Percentiles rank a stretch among this genome's conserved stretches.
Evolutionary conservation across 495 filamentous ascomycete species (phyloP).

Genomic region (Viridothelium virens): DNA sequence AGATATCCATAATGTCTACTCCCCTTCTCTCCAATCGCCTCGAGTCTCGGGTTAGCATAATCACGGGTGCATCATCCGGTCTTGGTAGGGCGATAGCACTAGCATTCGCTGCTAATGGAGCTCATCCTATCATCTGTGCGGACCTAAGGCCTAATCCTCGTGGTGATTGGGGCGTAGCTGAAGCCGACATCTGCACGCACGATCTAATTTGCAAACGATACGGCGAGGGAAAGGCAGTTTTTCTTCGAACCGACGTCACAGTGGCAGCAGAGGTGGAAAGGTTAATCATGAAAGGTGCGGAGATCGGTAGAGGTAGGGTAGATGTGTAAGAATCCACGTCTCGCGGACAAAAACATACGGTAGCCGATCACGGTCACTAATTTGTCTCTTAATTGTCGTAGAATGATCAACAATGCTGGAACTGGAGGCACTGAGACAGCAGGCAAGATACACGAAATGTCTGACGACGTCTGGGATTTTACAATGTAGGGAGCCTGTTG

Average conservation of each 20-base stretch:
- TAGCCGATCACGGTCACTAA: neutral
- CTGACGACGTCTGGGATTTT: conserved; percentile 10
- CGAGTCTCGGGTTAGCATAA: conserved; percentile 38
- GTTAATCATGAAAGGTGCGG: conserved; percentile 9
- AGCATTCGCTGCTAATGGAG: conserved; percentile 40
- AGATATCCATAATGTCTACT: neutral
- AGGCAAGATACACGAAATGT: conserved; percentile 5
- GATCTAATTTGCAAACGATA: conserved; percentile 36
- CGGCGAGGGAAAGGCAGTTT: conserved; percentile 35
- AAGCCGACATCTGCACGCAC: conserved; percentile 39
- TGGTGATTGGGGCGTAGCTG: conserved; percentile 14
- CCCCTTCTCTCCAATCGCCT: conserved; percentile 13
- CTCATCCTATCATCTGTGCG: conserved; percentile 40
- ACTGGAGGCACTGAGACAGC: neutral
- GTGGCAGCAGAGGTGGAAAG: conserved; percentile 21
- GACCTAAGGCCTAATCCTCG: conserved; percentile 33
- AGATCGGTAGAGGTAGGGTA: conserved; percentile 30
- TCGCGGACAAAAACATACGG: neutral
- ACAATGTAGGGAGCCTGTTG: neutral
- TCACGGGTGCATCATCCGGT: conserved; percentile 45
- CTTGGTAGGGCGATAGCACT: conserved; percentile 44
- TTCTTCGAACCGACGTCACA: conserved; percentile 41
- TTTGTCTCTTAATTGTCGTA: neutral
- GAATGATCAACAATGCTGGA: conserved; percentile 17
- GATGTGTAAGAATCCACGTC: conserved; percentile 33